These are phyloP conservation scores for Phytophthora meadii DNA, from an alignment of 352 stramenopile species.

Conservation along the genomic window DNA sequence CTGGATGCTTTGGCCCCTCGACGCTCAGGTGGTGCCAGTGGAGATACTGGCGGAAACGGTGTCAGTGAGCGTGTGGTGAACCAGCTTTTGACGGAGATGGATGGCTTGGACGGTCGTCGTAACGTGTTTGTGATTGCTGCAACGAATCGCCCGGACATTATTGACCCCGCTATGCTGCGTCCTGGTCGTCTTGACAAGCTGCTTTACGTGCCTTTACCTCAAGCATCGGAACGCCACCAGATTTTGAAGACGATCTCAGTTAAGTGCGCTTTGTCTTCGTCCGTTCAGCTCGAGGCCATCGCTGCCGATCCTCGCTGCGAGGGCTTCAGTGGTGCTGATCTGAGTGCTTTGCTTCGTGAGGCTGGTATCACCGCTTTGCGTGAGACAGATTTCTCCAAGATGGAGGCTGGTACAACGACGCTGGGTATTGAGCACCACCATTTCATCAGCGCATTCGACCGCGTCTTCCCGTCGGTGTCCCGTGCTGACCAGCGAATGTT, in stretches of 20 bases:
- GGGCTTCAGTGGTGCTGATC: slow-evolving; percentile 97
- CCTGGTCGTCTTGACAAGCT: slow-evolving; percentile 98
- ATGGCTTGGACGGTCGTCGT: slow-evolving; percentile 92
- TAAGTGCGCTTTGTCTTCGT: slow-evolving; percentile 66
- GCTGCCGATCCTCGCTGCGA: slow-evolving; percentile 89
- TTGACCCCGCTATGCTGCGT: slow-evolving; percentile 99
- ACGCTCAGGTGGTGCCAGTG: slow-evolving; percentile 70
- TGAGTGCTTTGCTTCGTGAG: slow-evolving; percentile 96
- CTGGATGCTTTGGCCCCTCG: slow-evolving; percentile 97
- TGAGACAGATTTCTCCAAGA: slow-evolving; percentile 55
- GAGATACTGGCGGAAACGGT: slow-evolving; percentile 80
- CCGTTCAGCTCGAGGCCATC: slow-evolving; percentile 92
- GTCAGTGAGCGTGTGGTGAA: slow-evolving; percentile 97
- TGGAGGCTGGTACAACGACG: slow-evolving; percentile 38
- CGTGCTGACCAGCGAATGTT: slow-evolving; percentile 87
- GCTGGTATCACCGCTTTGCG: slow-evolving; percentile 95
- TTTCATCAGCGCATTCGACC: slow-evolving; percentile 79
- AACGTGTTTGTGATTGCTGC: slow-evolving; percentile 50
- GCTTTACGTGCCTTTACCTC: slow-evolving; percentile 97
- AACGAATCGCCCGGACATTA: slow-evolving; percentile 98
- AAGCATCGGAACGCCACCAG: slow-evolving; percentile 63
- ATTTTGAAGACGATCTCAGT: slow-evolving; percentile 94
- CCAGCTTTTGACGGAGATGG: slow-evolving; percentile 99
- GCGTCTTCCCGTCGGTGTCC: slow-evolving; percentile 86
- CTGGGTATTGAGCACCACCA: slow-evolving; percentile 71